Evolutionary conservation across 2,329 filamentous ascomycete genomes (phyloP).

Genomic region (Pleurostoma richardsiae): DNA sequence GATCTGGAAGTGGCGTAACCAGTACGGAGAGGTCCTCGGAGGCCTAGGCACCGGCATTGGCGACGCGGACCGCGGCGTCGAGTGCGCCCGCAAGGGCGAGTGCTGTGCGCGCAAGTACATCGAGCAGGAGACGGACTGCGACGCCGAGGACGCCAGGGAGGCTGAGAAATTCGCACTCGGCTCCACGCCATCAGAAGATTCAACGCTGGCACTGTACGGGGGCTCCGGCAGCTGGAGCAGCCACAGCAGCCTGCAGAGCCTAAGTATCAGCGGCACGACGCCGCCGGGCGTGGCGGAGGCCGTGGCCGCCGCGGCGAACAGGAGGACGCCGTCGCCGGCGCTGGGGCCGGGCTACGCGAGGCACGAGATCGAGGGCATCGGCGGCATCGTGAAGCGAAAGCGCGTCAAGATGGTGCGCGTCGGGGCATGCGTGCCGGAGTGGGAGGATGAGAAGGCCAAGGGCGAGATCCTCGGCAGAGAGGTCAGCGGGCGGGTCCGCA

Average conservation of each 20-base stretch:
- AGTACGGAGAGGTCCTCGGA: conserved; percentile 75
- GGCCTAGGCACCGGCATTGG: conserved; percentile 83
- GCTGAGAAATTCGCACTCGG: conserved; percentile 17
- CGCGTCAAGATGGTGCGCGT: conserved; percentile 77
- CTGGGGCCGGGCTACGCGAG: conserved; percentile 70
- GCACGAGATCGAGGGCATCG: conserved; percentile 89
- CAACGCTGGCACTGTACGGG: conserved; percentile 7
- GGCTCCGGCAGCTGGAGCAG: conserved; percentile 10
- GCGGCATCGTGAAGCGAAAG: conserved; percentile 82
- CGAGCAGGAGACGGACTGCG: conserved; percentile 81
- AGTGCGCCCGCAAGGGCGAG: conserved; percentile 71
- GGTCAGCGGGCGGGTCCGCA: conserved; percentile 60
- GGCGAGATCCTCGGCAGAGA: conserved; percentile 67
- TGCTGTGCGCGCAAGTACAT: conserved; percentile 75
- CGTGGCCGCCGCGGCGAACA: conserved; percentile 15
- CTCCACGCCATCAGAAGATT: conserved; percentile 1
- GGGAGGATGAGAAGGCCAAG: conserved; percentile 68
- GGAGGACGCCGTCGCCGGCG: conserved; percentile 41
- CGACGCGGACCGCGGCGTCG: conserved; percentile 81
- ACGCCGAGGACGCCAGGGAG: conserved; percentile 66
- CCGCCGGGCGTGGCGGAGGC: conserved; percentile 20
- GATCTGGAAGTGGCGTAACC: conserved; percentile 85
- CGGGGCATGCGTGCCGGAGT: conserved; percentile 80
- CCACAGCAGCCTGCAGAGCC: conserved; percentile 7
- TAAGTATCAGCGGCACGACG: conserved; percentile 8